phyloP scores from a whole-genome alignment of 176 grass and related monocot genomes.

The Areca catechu region DNA sequence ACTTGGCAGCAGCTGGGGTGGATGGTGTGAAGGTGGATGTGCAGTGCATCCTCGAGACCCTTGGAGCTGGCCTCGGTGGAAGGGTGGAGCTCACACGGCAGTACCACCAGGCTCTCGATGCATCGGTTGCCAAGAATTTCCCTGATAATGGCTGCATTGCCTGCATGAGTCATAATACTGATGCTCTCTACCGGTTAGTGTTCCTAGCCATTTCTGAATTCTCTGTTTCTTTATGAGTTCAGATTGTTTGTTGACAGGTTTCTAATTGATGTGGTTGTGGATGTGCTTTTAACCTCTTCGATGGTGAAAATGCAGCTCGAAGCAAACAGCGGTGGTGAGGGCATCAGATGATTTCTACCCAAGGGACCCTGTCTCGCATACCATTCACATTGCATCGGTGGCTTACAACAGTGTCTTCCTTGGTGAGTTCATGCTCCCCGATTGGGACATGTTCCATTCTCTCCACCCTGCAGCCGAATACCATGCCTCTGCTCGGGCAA shows the following conservation, averaged over 20 bases:
- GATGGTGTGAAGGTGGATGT: conserved; percentile 97
- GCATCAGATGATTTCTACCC: conserved; percentile 96
- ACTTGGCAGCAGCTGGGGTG: conserved; percentile 63
- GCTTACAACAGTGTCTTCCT: conserved; percentile 93
- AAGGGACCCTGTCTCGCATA: conserved; percentile 72
- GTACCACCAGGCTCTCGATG: conserved; percentile 83
- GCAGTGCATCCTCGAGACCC: conserved; percentile 87
- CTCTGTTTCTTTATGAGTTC: not conserved
- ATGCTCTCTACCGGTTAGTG: conserved; percentile 73
- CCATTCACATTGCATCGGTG: conserved; percentile 86
- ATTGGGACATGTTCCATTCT: conserved; percentile 99
- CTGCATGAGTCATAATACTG: conserved; percentile 97
- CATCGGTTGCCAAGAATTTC: conserved; percentile 79
- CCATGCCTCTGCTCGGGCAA: conserved; percentile 80
- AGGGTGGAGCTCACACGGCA: conserved; percentile 59
- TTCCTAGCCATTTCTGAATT: not conserved
- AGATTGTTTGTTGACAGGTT: not conserved
- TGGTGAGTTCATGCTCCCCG: conserved; percentile 95
- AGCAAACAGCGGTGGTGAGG: conserved; percentile 87
- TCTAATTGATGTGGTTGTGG: too few species aligned
- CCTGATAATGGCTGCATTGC: conserved; percentile 88
- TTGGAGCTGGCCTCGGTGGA: conserved; percentile 65
- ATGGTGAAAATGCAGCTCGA: conserved; percentile 37
- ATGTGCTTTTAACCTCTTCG: too few species aligned
- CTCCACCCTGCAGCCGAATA: conserved; percentile 78